These are phyloP conservation scores for Eimeria zaria DNA, from an alignment of 169 alveolate genomes.

Conservation along the genomic window DNA sequence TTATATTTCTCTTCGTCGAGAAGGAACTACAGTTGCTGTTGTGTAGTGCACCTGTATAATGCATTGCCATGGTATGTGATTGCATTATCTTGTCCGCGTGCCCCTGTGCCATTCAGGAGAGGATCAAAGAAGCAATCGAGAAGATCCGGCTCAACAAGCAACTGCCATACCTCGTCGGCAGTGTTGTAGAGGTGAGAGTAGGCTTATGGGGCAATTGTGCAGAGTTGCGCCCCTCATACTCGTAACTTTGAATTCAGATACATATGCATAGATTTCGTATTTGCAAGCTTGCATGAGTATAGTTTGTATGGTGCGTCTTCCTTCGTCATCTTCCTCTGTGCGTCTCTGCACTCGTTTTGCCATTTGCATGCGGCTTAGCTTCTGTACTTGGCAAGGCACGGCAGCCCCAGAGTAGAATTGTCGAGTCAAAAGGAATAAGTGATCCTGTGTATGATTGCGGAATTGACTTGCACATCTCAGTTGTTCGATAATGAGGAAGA, in stretches of 20 bases:
- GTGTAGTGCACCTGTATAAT: not conserved
- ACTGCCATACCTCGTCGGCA: constrained; percentile 99
- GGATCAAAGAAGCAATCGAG: constrained; percentile 92
- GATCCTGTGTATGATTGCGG: not conserved
- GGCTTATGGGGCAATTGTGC: constrained; percentile 24
- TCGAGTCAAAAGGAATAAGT: not conserved
- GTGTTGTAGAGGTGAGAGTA: constrained; percentile 98
- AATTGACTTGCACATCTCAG: constrained; percentile 1
- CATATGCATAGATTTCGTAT: not conserved
- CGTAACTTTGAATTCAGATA: not conserved
- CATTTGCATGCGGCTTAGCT: not conserved
- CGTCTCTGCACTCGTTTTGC: not conserved
- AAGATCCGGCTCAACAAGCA: constrained; percentile 98
- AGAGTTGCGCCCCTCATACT: not conserved
- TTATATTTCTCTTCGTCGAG: not conserved
- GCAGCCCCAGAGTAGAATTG: not conserved
- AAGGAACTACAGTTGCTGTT: not conserved
- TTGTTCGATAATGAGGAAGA: constrained; percentile 85
- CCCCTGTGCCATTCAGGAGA: constrained; percentile 71
- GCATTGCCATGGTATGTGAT: not conserved
- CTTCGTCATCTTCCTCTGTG: not conserved
- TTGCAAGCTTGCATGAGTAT: not conserved
- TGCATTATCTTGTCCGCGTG: not conserved
- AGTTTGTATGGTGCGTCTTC: not conserved
- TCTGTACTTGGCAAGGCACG: not conserved